These are phyloP conservation scores for Panicum virgatum DNA, from an alignment of 202 grass and related monocot genomes.

Conservation along the genomic window DNA sequence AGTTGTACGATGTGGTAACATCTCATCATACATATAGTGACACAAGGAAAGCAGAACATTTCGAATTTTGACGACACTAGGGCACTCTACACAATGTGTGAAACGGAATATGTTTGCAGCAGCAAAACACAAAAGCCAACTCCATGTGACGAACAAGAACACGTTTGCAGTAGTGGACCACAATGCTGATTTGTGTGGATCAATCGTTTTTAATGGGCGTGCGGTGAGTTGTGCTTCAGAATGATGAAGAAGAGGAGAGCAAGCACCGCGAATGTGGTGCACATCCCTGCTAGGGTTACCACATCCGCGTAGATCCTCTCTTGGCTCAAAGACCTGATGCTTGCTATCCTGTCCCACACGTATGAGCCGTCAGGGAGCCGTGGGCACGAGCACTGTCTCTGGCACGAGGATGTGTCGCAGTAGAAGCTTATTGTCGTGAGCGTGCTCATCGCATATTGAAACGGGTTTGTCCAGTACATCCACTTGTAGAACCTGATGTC, in stretches of 20 bases:
- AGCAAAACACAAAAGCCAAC: background rate
- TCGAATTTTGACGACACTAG: background rate
- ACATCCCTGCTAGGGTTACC: constrained; percentile 27
- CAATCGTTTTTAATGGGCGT: background rate
- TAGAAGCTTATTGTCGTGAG: constrained; percentile 36
- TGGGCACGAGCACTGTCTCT: constrained; percentile 25
- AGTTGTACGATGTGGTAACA: background rate
- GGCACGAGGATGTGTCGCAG: constrained; percentile 17
- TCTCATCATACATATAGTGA: background rate
- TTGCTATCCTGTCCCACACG: constrained; percentile 36
- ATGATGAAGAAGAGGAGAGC: constrained; percentile 20
- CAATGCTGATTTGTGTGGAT: background rate
- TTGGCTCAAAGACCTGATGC: constrained; percentile 6
- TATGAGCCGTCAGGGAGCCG: constrained; percentile 28
- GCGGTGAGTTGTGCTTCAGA: constrained; percentile 40
- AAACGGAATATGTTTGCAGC: background rate
- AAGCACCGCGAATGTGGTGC: background rate
- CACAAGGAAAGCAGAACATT: background rate
- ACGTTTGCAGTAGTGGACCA: background rate
- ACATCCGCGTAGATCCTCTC: constrained; percentile 12
- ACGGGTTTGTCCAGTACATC: constrained; percentile 40
- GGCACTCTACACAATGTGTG: background rate
- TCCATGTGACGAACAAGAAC: background rate
- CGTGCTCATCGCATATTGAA: constrained; percentile 33
- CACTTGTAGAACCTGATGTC: constrained; percentile 44